Base-by-base conservation (phyloP, 306 rosid species). In the Cucurbita argyrosperma region DNA sequence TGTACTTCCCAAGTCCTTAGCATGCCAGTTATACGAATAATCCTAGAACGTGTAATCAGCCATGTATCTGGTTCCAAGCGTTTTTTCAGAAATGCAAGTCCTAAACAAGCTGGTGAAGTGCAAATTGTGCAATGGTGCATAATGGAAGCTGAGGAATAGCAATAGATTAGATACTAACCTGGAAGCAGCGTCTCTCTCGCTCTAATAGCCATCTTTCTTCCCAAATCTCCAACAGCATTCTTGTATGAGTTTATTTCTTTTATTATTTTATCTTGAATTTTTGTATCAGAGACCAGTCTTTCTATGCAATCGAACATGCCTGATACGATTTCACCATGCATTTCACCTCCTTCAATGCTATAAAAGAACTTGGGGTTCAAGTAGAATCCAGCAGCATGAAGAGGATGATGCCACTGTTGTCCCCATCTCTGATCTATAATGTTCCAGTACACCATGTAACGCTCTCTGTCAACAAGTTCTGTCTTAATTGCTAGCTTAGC, bases 391-490 rank as follows among this genome's bases (percentile, higher is more conserved):
- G 96, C 96, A 16, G 90, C 86, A 77, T 87, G 89, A 86, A 92
- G 96, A 77, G 93, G 98, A 90, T 83, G 92, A 74, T 76, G 68
- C 91, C 88, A 84, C 40, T 80, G 87, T 77, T 81, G 89, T 70
- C 88, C 91, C 96, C 96, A 92, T 83, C 90, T 81, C 60, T 84
- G 91, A 86, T 92, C 91, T 80, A 92, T 89, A 74, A 92, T 92
- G 77, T 84, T 85, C 98, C 96, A 92, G 80, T 86, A 92, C 65
- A 87, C 86, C 83, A 81, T 80, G 87, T 88, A 90, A 19, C 89
- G 93, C 82, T 90, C 92, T 77, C 84, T 90, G 76, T 88, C 88
- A 40, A 67, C 79, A 71, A 90, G 90, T 73, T 78, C 89, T 78
- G 85, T 88, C 80, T 90, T 92, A 78, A 92, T 92, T 55, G 89